Evolutionary conservation across 495 filamentous ascomycete genomes (phyloP).

Genomic region (Massariosphaeria phaeospora): DNA sequence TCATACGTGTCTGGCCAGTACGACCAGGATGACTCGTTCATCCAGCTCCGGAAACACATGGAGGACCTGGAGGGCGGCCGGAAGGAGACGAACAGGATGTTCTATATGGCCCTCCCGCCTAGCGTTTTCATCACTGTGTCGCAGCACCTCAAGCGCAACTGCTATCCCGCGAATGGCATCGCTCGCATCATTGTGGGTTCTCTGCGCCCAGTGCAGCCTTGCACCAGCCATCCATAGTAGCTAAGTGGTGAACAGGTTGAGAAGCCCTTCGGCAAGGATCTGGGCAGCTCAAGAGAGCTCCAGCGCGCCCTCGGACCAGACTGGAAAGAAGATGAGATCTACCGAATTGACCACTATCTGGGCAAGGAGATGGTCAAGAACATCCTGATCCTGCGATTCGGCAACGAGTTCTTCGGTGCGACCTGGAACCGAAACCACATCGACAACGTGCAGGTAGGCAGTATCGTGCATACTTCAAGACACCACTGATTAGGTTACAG

Average conservation of each 20-base stretch:
- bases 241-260: slow-evolving; percentile 61
- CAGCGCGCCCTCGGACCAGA: slow-evolving; percentile 93
- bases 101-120: slow-evolving; percentile 98
- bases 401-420: slow-evolving; percentile 97
- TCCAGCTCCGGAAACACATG: slow-evolving; percentile 80
- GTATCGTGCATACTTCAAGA: not conserved
- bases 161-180: slow-evolving; percentile 85
- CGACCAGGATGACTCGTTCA: slow-evolving; percentile 93
- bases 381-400: slow-evolving; percentile 95
- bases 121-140: slow-evolving; percentile 98
- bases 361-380: slow-evolving; percentile 99
- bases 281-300: slow-evolving; percentile 87
- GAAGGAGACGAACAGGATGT: slow-evolving; percentile 82
- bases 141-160: slow-evolving; percentile 92
- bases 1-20: slow-evolving; percentile 96
- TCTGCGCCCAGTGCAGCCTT: not conserved
- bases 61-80: slow-evolving; percentile 79
- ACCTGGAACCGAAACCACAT: slow-evolving; percentile 99
- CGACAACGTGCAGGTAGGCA: slow-evolving; percentile 75
- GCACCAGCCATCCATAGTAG: not conserved
- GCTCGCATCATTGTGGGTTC: slow-evolving; percentile 81
- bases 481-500: slow-evolving; percentile 37
- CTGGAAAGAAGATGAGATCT: slow-evolving; percentile 99
- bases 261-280: slow-evolving; percentile 98
- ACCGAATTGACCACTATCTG: slow-evolving; percentile 99